Evolutionary conservation across 2,329 filamentous ascomycete species (phyloP).

Genomic region (Conoideocrella luteorostrata): DNA sequence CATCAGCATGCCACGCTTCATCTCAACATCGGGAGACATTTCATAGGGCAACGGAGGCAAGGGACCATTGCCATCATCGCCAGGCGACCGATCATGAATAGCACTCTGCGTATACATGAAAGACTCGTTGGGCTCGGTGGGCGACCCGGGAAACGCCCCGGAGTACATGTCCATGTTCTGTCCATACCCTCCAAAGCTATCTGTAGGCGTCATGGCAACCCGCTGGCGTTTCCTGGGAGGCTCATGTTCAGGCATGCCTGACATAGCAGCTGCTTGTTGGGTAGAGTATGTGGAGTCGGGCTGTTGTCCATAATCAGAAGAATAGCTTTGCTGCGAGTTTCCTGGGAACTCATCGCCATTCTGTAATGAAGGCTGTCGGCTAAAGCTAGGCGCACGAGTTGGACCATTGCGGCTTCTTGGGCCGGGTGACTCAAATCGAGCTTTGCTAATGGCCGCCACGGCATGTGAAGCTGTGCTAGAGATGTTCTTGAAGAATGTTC

Average conservation of each 20-base stretch:
- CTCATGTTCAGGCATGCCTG: constrained; percentile 53
- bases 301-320: constrained; percentile 68
- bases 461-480: constrained; percentile 88
- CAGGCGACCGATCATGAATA: constrained; percentile 34
- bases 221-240: constrained; percentile 76
- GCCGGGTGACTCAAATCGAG: constrained; percentile 81
- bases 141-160: constrained; percentile 57
- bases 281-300: constrained; percentile 66
- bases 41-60: constrained; percentile 59
- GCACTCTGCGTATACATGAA: constrained; percentile 59
- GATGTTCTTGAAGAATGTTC: constrained; percentile 96
- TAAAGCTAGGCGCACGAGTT: constrained; percentile 61
- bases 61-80: constrained; percentile 49
- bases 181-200: constrained; percentile 50
- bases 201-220: constrained; percentile 46
- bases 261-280: constrained; percentile 39
- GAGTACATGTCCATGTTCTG: constrained; percentile 41
- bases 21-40: constrained; percentile 59
- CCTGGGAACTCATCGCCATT: constrained; percentile 61
- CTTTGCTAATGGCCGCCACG: constrained; percentile 94
- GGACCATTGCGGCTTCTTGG: constrained; percentile 60
- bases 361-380: constrained; percentile 65
- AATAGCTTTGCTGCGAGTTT: constrained; percentile 79
- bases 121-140: constrained; percentile 74
- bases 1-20: constrained; percentile 76